Evolutionary conservation across 768 basidiomycete species (phyloP).

Genomic region (Ramaria rubella): DNA sequence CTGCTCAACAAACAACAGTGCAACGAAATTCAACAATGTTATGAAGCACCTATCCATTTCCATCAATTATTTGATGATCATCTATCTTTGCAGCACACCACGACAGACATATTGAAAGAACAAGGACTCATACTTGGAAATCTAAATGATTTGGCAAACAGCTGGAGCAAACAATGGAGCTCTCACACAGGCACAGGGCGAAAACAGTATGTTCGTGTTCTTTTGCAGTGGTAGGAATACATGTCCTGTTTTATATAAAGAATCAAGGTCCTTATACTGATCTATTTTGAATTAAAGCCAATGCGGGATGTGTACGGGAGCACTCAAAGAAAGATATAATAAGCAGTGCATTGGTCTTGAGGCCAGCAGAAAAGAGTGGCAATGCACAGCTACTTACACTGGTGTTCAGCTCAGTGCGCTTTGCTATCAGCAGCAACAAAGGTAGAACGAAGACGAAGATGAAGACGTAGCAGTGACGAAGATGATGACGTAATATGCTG

Average conservation of each 20-base stretch:
- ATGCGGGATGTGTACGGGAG: no score
- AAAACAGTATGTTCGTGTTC: neutral
- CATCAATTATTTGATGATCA: neutral
- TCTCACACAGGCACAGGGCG: neutral
- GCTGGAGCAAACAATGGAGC: conserved; percentile 2
- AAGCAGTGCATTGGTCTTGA: no score
- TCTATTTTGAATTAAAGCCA: no score
- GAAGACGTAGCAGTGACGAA: no score
- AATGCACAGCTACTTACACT: neutral
- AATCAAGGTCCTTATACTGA: no score
- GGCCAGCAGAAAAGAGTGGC: neutral
- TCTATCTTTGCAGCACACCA: neutral
- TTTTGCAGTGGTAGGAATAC: no score
- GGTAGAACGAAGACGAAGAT: no score
- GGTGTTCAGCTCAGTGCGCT: neutral
- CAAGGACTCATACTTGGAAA: neutral
- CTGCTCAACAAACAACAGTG: neutral
- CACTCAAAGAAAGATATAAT: no score
- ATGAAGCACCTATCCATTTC: neutral
- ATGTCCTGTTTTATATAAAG: no score
- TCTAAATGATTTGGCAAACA: neutral
- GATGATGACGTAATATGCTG: no score
- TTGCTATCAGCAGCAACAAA: neutral
- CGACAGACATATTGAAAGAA: neutral
- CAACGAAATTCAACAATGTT: neutral